These are phyloP conservation scores for Stephanodiscus triporus DNA, from an alignment of 108 stramenopile genomes.

Conservation along the genomic window DNA sequence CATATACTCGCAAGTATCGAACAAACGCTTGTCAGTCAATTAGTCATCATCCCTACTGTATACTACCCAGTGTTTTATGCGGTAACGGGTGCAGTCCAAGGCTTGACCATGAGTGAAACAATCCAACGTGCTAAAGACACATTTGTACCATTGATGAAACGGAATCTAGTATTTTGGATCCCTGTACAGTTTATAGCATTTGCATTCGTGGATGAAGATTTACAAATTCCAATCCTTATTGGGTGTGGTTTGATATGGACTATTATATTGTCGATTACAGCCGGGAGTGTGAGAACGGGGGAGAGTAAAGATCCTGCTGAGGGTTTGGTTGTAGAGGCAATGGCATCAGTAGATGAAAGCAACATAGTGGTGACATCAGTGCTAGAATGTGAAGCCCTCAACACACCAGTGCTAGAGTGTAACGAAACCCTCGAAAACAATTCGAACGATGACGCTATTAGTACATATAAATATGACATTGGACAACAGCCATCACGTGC, in stretches of 20 bases:
- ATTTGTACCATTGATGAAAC: slow-evolving; percentile 72
- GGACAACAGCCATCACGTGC: too few species aligned
- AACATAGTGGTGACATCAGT: too few species aligned
- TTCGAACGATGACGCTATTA: too few species aligned
- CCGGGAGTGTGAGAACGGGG: slow-evolving; percentile 31
- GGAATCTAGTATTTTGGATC: slow-evolving; percentile 78
- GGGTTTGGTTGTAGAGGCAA: too few species aligned
- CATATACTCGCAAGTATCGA: slow-evolving; percentile 55
- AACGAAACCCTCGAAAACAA: too few species aligned
- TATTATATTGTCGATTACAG: slow-evolving; percentile 58
- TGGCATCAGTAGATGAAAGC: too few species aligned
- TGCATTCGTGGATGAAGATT: slow-evolving; percentile 61
- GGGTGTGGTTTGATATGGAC: slow-evolving; percentile 70
- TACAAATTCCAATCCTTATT: slow-evolving; percentile 75
- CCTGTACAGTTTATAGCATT: slow-evolving; percentile 78
- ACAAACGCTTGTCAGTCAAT: slow-evolving; percentile 66
- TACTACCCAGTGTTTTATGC: slow-evolving; percentile 78
- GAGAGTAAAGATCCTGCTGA: too few species aligned
- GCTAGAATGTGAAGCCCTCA: too few species aligned
- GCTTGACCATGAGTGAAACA: slow-evolving; percentile 44
- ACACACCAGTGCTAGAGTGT: too few species aligned
- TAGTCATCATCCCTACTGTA: slow-evolving; percentile 72
- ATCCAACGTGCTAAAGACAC: slow-evolving; percentile 59
- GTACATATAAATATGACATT: too few species aligned
- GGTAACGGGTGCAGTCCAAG: slow-evolving; percentile 60